Evolutionary conservation across 495 filamentous ascomycete genomes (phyloP).

Genomic region (Astrothelium macrocarpum): DNA sequence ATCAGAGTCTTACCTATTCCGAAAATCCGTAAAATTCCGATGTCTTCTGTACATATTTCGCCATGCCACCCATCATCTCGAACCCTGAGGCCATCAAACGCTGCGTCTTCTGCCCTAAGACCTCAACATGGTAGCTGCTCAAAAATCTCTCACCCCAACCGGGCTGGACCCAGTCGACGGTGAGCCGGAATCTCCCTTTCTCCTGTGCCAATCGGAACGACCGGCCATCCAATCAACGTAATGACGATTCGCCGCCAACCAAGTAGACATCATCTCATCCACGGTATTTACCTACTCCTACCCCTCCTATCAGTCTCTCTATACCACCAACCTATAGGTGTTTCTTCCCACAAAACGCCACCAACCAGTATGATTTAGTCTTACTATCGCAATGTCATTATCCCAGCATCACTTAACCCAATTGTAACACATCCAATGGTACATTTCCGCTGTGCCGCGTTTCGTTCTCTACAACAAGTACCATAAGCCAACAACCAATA

Average conservation of each 20-base stretch:
- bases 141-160: background rate
- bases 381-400: no score
- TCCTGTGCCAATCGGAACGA: background rate
- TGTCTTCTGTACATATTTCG: background rate
- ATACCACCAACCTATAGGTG: no score
- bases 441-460: background rate
- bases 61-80: background rate
- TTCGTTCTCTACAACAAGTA: background rate
- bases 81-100: background rate
- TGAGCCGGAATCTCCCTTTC: background rate
- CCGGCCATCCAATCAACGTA: background rate
- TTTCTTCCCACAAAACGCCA: background rate
- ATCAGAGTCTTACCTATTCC: background rate
- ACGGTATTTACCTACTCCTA: no score
- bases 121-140: background rate
- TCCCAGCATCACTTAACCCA: background rate
- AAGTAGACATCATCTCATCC: background rate
- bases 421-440: background rate
- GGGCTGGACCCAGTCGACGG: background rate
- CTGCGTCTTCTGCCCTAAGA: background rate
- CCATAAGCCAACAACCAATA: slow-evolving; percentile 6
- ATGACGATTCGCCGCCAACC: background rate
- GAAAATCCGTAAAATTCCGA: background rate
- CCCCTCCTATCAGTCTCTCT: no score
- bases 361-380: background rate